Evolutionary conservation across 768 basidiomycete genomes (phyloP).

Genomic region (Tulasnella sp.): DNA sequence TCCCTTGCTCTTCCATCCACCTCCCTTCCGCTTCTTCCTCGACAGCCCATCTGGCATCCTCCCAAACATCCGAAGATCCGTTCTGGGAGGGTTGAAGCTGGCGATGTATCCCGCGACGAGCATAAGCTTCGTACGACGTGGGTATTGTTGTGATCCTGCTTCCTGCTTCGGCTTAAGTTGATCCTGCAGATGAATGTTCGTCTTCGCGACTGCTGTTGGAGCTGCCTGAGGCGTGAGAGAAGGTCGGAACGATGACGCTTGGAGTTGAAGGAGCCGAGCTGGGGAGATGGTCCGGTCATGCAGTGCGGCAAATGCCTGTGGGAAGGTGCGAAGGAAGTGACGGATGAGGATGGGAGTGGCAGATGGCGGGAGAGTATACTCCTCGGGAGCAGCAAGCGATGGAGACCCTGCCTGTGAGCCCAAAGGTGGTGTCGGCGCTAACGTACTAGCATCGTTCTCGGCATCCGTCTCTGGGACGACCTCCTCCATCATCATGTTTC

Average conservation of each 20-base stretch:
- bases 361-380: not conserved
- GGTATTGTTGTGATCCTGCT: constrained; percentile 7
- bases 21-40: constrained; percentile 31
- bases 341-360: constrained; percentile 8
- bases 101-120: constrained; percentile 69
- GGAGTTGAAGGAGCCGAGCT: not conserved
- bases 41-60: constrained; percentile 56
- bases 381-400: too few relatives aligned
- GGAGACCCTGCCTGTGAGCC: not conserved
- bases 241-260: not conserved
- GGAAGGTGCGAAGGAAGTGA: not conserved
- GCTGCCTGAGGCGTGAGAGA: constrained; percentile 1
- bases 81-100: constrained; percentile 72
- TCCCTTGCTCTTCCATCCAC: constrained; percentile 30
- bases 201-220: constrained; percentile 12
- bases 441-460: not conserved
- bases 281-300: constrained; percentile 5
- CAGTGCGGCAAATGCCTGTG: not conserved
- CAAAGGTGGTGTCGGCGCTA: not conserved
- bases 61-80: constrained; percentile 75
- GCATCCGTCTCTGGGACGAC: not conserved
- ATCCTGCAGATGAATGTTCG: constrained; percentile 21
- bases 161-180: constrained; percentile 22
- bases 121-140: constrained; percentile 46
- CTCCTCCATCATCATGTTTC: not conserved